Evolutionary conservation across 1,139 yeast species (phyloP), one percentile per base, ranked within the genome.

Genomic region (Taphrina flavorubra): DNA sequence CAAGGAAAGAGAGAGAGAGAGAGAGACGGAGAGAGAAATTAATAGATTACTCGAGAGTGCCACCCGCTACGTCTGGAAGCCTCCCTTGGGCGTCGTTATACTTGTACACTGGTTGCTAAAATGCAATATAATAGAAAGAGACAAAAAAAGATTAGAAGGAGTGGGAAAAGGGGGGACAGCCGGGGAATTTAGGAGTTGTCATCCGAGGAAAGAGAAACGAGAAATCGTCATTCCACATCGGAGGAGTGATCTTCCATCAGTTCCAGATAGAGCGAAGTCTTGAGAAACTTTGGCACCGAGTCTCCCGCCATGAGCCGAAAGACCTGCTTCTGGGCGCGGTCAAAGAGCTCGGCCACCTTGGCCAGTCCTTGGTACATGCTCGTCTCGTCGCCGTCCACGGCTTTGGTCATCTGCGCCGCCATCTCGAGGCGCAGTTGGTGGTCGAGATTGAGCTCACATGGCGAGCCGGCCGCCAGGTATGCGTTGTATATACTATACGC

Each of bases 391-490:
- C 51, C 56, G 34, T 46, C 68, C 16, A 58, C 65, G 6, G 64
- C 69, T 4, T 65, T 58, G 11, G 73, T 76, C 78, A 88, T 81
- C 1, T 84, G 77, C 1, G 75, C 73, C 0, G 84, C 79, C 47
- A 90, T 82, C 47, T 81, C 77, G 20, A 79, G 81, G 69, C 89
- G 81, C 61, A 89, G 76, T 11, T 75, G 76, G 71, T 86, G 88
- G 72, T 87, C 88, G 65, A 92, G 86, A 74, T 92, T 92, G 63
- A 91, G 80, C 70, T 87, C 87, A 71, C 82, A 85, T 0, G 95
- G 89, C 0, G 97, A 85, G 34, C 88, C 89, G 13, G 82, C 78
- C n/a, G 88, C 83, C 62, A 92, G 80, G 75, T 85, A 90, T 0
- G 89, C 83, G 31, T 88, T 84, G 76, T 84, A 90, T 51, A 90